Base-by-base conservation (phyloP, 106 monocot species). In the Dioscorea dumetorum region DNA sequence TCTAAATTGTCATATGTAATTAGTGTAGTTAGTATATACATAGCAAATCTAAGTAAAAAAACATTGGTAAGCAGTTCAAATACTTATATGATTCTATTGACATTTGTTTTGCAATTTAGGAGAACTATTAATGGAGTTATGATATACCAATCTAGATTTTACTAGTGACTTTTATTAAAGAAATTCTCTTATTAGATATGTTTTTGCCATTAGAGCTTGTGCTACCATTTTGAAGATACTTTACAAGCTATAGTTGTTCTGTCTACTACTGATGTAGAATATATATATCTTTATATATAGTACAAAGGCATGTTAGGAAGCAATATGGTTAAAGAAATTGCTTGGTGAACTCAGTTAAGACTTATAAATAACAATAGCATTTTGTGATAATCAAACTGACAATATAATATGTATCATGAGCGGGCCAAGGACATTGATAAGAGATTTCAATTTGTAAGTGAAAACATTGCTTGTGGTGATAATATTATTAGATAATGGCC, bases 391-490 rank as follows among this genome's bases (percentile, higher is more conserved):
- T 24, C 3, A 63, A n/a, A 64, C 0, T 67, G 67, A 5, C 63
- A 57, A 33, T 4, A 76, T 70, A 63, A 64, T 57, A 23, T 76
- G 19, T 48, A 33, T 63, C 68, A 63, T 69, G 35, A 48, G 14
- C 19, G 63, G 21, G 21, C 24, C 0, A 75, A 61, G 33, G 60
- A 75, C 15, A 61, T 68, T 67, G 60, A 75, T 61, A 17, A 60
- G 2, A 31, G 7, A 14, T 60, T 60, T 58, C 65, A 73, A 12
- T 48, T 58, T 48, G 12, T 66, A 10, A 12, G 17, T 4, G 73
- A 73, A 0, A 18, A 66, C 24, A 41, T 41, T 16, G 12, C 57
- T 4, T 12, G 7, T 14, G 65, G 35, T 58, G 66, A 22, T 16
- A 48, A 48, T 70, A 16, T n/a, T 63, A 12, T 72, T 17, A 28